Base-by-base conservation (phyloP, 2,329 filamentous ascomycete genomes). In the Neocatenulostroma microsporum region DNA sequence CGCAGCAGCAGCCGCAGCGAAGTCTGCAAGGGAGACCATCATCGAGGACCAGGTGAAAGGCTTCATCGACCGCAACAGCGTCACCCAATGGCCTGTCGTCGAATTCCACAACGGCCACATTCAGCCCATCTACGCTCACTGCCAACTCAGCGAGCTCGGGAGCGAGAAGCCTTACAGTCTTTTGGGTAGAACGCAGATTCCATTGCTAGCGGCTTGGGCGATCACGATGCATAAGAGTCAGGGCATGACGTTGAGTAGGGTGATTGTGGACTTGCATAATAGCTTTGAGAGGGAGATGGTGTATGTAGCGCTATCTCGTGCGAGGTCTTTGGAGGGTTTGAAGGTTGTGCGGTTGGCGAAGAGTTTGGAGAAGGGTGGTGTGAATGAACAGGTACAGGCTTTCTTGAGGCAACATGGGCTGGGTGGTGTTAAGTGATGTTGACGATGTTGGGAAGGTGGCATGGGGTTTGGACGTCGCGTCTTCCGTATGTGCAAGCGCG, bases 191-290 rank as follows among this genome's bases (percentile, higher is more conserved):
- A 76, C 75, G 0, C 77, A 81, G 49, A 66, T 82, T 5, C 78
- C 78, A 0, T 62, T 82, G 0, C 57, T 67, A 1, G 62, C 75
- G 0, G 78, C 70, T 0, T 82, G 76, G 72, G 78, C 78, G 0
- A 68, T 80, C 48, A 80, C 70, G 0, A 70, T 79, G 2, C 78
- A 82, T 52, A 80, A 78, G 52, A 67, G 67, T 3, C 74, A 81
- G 57, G 74, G 76, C 3, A 72, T 80, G 64, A 79, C 76, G 2
- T 58, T 82, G 3, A 69, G 79, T 14, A 65, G 66, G 3, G 74
- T 76, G 2, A 63, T 70, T 2, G 73, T 81, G 2, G 58, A 80
- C 48, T 50, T 81, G 4, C 51, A 54, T 0, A 53, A 55, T 4
- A 65, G 65, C 0, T 81, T 79, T 46, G 72, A 73, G 39, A 61